phyloP scores from a whole-genome alignment of 148 eudicot genomes.

The Amaranthus hypochondriacus region DNA sequence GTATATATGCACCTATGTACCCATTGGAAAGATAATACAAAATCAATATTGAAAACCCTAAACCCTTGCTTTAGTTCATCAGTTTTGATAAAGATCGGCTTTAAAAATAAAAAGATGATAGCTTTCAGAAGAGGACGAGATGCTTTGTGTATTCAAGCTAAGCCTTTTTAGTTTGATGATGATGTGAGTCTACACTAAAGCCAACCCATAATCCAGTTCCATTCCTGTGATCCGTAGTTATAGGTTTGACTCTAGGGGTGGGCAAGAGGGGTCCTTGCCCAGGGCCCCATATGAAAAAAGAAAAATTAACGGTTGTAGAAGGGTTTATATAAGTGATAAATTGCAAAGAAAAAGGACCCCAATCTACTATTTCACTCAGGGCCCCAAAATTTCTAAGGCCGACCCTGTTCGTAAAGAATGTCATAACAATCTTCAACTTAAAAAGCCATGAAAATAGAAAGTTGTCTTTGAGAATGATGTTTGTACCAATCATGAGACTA shows the following conservation, averaged over 20 bases:
- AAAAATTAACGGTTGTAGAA: too few species aligned
- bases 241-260: too few species aligned
- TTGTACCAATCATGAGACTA: background rate
- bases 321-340: too few species aligned
- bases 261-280: too few species aligned
- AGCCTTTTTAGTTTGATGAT: conserved; percentile 26
- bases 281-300: too few species aligned
- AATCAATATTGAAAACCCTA: too few species aligned
- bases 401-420: conserved; percentile 1
- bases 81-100: conserved; percentile 10
- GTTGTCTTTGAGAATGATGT: background rate
- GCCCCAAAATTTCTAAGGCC: too few species aligned
- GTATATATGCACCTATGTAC: too few species aligned
- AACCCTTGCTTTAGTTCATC: too few species aligned
- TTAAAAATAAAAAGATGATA: conserved; percentile 22
- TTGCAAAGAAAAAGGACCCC: too few species aligned
- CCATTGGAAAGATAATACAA: too few species aligned
- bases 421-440: conserved; percentile 4
- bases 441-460: background rate
- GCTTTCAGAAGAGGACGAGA: conserved; percentile 19
- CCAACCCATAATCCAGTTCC: background rate
- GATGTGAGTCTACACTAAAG: conserved; percentile 22
- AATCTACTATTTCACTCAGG: too few species aligned
- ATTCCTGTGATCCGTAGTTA: background rate
- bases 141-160: conserved; percentile 23